Evolutionary conservation across 2,329 filamentous ascomycete species (phyloP), one percentile per base, ranked within the genome.

Genomic region (Thielaviopsis populi): DNA sequence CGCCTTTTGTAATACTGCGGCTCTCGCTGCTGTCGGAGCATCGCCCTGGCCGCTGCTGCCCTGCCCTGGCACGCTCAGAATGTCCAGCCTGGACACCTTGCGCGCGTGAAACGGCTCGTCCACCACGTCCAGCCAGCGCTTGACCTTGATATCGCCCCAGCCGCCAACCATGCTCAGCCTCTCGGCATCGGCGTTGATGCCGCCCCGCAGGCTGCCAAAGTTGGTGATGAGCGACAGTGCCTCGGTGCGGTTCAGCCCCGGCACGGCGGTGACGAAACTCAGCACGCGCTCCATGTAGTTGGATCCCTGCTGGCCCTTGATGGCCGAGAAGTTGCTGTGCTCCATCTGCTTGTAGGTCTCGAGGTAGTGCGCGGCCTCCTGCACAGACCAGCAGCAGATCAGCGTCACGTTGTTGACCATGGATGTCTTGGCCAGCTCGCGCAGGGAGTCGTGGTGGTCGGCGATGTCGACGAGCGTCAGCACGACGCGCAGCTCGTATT

Each of bases 341-440:
- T 99, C 94, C 70, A 91, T 95, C 0, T 87, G 89, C 74, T 99
- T 99, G 79, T 92, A 97, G 10, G 96, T 78, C 72, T 97, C 94
- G 27, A 99, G 79, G 71, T 99, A 99, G 69, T 92, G 85, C 0
- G 89, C 94, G 1, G 91, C 92, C 76, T 99, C 94, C 66, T 89
- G 87, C 17, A 92, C 89, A 5, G 88, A 92, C 94, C 94, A 99
- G 76, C 90, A 95, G 7, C 97, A 80, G 61, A 99, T 85, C 13
- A 99, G 75, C 1, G 94, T 99, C 48, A 96, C 83, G 68, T 95
- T 91, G 73, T 96, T 96, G 74, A 97, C 84, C 30, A 97, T 75
- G 15, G 88, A 91, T 1, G 91, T 95, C 74, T 97, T 97, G 66
- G 89, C 89, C 10, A 99, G 80, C 72, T 97, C 94, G 69, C 88